Evolutionary conservation across 805 yeast genomes (phyloP).

Genomic region (Dipodascus geniculatus): DNA sequence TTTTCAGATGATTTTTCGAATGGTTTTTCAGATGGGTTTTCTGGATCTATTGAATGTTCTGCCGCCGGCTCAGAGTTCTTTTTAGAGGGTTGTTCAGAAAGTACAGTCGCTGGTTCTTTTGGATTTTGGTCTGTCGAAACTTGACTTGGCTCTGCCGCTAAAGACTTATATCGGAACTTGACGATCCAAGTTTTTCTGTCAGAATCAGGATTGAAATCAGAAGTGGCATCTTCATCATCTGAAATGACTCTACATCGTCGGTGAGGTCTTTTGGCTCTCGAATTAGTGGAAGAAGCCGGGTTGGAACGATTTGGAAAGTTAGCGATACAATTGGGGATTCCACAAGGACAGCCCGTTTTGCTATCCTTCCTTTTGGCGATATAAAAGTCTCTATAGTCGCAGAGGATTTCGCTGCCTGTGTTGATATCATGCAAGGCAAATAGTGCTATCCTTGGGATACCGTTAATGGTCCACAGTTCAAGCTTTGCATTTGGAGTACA

Average conservation of each 20-base stretch:
- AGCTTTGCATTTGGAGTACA: slow-evolving; percentile 37
- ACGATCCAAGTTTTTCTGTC: no score
- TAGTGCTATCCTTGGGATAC: slow-evolving; percentile 33
- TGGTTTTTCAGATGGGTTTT: no score
- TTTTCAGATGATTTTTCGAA: no score
- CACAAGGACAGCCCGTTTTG: slow-evolving; percentile 36
- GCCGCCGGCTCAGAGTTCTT: no score
- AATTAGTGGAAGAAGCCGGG: slow-evolving; percentile 1
- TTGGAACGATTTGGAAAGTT: slow-evolving; percentile 17
- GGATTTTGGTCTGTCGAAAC: no score
- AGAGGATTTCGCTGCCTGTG: slow-evolving; percentile 35
- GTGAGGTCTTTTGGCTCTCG: background rate
- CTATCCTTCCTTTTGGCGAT: slow-evolving; percentile 31
- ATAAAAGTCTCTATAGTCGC: slow-evolving; percentile 36
- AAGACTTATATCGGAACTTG: no score
- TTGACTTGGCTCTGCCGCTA: no score
- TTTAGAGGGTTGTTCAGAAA: no score
- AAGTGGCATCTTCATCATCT: slow-evolving; percentile 1
- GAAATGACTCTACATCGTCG: background rate
- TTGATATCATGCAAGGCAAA: slow-evolving; percentile 30
- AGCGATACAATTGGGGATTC: slow-evolving; percentile 31
- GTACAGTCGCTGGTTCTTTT: no score
- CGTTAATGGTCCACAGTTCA: slow-evolving; percentile 37
- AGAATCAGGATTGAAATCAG: no score
- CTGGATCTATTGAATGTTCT: no score